Evolutionary conservation across 2,329 filamentous ascomycete species (phyloP).

Genomic region (Orbilia quercus): DNA sequence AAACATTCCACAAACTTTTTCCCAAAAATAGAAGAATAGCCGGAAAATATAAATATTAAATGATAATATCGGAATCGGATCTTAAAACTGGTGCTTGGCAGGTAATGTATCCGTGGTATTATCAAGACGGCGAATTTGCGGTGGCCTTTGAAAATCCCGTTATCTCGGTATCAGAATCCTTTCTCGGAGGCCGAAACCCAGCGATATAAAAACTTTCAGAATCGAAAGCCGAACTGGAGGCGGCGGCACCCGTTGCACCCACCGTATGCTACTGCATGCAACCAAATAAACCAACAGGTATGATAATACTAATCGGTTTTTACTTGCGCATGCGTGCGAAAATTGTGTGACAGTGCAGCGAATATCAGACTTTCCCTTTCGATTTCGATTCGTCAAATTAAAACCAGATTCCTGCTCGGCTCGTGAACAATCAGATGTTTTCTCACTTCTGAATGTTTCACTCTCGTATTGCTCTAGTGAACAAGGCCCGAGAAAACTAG

Average conservation of each 20-base stretch:
- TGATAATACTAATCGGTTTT: not conserved
- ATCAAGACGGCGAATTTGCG: conserved; percentile 44
- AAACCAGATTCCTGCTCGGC: conserved; percentile 16
- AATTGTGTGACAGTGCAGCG: conserved; percentile 40
- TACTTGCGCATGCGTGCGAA: not conserved
- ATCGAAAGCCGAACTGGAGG: not conserved
- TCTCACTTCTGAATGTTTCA: not conserved
- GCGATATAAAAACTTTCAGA: too few relatives aligned
- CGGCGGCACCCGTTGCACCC: not conserved
- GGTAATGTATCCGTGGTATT: conserved; percentile 27
- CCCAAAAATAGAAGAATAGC: too few relatives aligned
- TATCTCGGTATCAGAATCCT: conserved; percentile 11
- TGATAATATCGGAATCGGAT: conserved; percentile 1
- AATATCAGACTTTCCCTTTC: conserved; percentile 34
- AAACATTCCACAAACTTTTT: too few relatives aligned
- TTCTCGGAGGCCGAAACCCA: too few relatives aligned
- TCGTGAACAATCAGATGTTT: conserved; percentile 35
- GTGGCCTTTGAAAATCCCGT: not conserved
- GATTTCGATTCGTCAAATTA: too few relatives aligned
- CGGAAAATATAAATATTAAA: conserved; percentile 1
- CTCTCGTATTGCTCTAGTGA: not conserved
- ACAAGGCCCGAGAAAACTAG: not conserved
- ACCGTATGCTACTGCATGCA: too few relatives aligned
- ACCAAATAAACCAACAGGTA: too few relatives aligned
- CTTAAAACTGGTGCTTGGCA: not conserved